Percentiles rank a stretch among this genome's conserved stretches.
Conservation (phyloP, 768 basidiomycete species). For the Candolleomyces eurysporus region DNA sequence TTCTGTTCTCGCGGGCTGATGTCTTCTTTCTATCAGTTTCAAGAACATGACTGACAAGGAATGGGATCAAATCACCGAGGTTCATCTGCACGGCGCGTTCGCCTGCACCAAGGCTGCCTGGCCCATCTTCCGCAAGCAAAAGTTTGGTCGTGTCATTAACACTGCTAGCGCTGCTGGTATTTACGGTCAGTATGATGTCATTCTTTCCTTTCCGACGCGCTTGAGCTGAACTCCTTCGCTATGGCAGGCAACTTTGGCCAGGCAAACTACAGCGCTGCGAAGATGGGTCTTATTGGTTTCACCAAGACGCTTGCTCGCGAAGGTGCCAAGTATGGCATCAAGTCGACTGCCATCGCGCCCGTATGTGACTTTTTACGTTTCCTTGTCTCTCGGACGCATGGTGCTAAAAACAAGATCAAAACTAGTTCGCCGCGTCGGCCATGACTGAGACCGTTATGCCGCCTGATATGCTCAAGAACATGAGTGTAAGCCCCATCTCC, state of each 20-base stretch:
- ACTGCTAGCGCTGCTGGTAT: conserved; percentile 93
- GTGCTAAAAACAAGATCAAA: not conserved
- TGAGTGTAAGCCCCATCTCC: conserved; percentile 52
- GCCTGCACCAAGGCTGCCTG: conserved; percentile 93
- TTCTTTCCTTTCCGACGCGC: not conserved
- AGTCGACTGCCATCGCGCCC: conserved; percentile 84
- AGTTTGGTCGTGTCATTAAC: conserved; percentile 93
- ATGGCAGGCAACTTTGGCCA: conserved; percentile 90
- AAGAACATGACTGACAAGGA: conserved; percentile 97
- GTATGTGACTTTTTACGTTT: conserved; percentile 40
- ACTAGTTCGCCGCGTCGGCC: conserved; percentile 86
- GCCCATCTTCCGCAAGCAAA: conserved; percentile 93
- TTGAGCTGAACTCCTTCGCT: not conserved
- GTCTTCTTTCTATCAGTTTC: conserved; percentile 51
- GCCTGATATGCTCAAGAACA: conserved; percentile 85
- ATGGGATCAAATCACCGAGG: conserved; percentile 84
- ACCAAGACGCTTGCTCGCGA: conserved; percentile 92
- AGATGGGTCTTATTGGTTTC: conserved; percentile 93
- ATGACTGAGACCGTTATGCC: conserved; percentile 98
- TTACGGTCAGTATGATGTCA: conserved; percentile 56
- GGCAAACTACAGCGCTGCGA: conserved; percentile 96
- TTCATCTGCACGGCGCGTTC: conserved; percentile 93
- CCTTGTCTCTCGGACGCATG: not conserved
- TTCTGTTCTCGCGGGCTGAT: not conserved
- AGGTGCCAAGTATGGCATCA: conserved; percentile 89